Evolutionary conservation across 148 eudicot species (phyloP).

Genomic region (Bassia scoparia): DNA sequence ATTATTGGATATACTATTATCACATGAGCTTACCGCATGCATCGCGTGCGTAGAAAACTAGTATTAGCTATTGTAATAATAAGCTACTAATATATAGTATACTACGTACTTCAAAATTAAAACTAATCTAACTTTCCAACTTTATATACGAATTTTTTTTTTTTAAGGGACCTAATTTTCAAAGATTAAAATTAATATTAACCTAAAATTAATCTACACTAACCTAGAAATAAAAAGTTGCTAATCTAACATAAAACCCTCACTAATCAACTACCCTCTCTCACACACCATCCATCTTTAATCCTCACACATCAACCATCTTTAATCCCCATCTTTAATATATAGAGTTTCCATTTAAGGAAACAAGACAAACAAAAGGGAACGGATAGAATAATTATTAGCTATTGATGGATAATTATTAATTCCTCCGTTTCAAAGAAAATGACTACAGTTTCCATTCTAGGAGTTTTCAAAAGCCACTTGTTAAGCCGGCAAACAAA

Average conservation of each 20-base stretch:
- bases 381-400: neutral
- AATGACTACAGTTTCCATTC: neutral
- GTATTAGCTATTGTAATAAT: too few species aligned
- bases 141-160: too few species aligned
- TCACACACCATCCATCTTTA: neutral
- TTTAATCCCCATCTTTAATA: neutral
- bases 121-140: neutral
- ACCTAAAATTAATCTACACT: neutral
- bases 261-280: neutral
- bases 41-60: too few species aligned
- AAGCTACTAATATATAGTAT: too few species aligned
- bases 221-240: neutral
- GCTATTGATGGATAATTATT: neutral
- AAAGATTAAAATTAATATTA: too few species aligned
- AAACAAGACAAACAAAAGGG: neutral
- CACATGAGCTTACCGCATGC: too few species aligned
- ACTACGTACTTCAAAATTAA: neutral
- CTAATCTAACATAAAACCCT: neutral
- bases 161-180: neutral
- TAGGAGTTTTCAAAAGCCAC: neutral
- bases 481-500: neutral
- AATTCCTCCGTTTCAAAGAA: neutral
- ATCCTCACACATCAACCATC: neutral
- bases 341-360: neutral
- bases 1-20: too few species aligned